Conservation (phyloP, 2,329 filamentous ascomycete species). For the Stenocarpella maydis region DNA sequence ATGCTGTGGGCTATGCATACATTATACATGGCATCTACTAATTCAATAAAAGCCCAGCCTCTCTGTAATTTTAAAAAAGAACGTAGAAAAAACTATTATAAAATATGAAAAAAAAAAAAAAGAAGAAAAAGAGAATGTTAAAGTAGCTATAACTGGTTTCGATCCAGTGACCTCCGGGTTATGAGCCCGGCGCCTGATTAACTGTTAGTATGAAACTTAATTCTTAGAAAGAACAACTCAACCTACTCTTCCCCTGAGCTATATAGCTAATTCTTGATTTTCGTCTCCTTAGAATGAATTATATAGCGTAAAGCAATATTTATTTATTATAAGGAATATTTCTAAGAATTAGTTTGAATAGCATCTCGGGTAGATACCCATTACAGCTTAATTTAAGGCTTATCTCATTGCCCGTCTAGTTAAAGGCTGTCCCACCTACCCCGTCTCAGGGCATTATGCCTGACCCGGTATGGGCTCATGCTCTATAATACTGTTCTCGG, state of each 20-base stretch:
- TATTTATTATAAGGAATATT: no score
- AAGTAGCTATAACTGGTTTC: conserved; percentile 35
- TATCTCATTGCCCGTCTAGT: no score
- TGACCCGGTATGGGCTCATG: no score
- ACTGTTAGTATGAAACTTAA: not conserved
- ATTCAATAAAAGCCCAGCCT: not conserved
- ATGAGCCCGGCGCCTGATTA: conserved; percentile 33
- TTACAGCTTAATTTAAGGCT: no score
- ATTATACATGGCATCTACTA: no score
- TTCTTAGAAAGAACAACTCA: not conserved
- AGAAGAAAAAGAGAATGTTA: not conserved
- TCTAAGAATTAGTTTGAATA: no score
- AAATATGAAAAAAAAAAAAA: not conserved
- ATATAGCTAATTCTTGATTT: conserved; percentile 29
- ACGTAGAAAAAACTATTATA: not conserved
- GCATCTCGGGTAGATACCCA: no score
- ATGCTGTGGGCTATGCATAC: not conserved
- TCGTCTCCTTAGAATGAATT: not conserved
- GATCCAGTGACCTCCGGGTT: conserved; percentile 37
- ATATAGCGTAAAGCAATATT: no score
- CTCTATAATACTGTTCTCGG: no score
- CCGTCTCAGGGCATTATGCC: no score
- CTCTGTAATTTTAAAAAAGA: not conserved
- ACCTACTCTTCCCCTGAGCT: conserved; percentile 35
- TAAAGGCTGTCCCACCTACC: no score